A percentile compares a stretch with the other conserved stretches of the same genome.
These are phyloP conservation scores for Schoenoplectus triqueter DNA, from an alignment of 202 grass and related monocot species.

Conservation along the genomic window DNA sequence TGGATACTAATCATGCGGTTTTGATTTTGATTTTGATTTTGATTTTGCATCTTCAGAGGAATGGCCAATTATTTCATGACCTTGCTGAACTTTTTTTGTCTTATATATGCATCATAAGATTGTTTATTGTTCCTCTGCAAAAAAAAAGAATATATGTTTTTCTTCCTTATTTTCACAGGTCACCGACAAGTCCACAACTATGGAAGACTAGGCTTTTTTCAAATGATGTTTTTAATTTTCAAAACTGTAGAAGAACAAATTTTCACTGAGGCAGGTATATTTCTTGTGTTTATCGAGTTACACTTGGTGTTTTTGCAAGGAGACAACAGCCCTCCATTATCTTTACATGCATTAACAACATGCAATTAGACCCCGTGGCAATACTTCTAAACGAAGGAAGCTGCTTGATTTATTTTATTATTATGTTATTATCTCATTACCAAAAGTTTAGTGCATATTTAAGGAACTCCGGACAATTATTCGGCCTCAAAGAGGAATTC, in stretches of 20 bases:
- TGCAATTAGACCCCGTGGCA: conserved; percentile 5
- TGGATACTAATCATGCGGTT: not conserved
- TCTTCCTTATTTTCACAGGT: no score
- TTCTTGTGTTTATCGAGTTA: conserved; percentile 11
- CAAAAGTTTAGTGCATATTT: conserved; percentile 21
- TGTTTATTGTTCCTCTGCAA: not conserved
- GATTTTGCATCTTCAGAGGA: no score
- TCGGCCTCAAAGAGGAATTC: not conserved
- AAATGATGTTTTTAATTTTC: no score
- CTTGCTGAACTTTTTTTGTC: not conserved
- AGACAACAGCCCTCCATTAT: not conserved
- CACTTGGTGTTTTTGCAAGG: conserved; percentile 9
- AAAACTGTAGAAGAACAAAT: not conserved
- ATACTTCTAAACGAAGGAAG: conserved; percentile 33
- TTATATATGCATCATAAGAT: not conserved
- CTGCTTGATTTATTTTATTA: conserved; percentile 29
- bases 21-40: no score
- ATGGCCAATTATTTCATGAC: not conserved
- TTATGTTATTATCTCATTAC: not conserved
- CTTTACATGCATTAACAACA: not conserved
- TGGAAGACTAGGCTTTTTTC: no score
- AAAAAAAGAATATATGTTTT: no score
- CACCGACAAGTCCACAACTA: no score
- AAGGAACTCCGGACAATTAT: conserved; percentile 2
- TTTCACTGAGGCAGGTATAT: not conserved